Evolutionary conservation across 2,329 filamentous ascomycete genomes (phyloP).

Genomic region (Ceratocystis variospora): DNA sequence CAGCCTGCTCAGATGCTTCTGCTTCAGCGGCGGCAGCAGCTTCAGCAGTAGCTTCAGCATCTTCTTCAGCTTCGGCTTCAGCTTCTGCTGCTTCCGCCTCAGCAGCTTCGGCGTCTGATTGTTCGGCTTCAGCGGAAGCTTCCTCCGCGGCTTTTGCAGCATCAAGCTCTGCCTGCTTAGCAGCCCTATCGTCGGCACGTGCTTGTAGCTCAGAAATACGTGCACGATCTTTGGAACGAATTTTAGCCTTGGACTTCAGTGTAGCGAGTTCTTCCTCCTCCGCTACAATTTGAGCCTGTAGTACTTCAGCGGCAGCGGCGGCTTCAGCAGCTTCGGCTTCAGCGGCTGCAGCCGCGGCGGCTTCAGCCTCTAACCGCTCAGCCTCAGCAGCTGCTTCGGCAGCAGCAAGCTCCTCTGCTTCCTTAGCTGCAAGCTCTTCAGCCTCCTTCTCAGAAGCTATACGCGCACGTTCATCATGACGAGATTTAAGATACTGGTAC

Average conservation of each 20-base stretch:
- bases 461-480: slow-evolving; percentile 15
- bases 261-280: slow-evolving; percentile 13
- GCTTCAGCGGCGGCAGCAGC: slow-evolving; percentile 21
- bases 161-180: slow-evolving; percentile 20
- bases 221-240: slow-evolving; percentile 1
- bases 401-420: slow-evolving; percentile 26
- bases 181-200: slow-evolving; percentile 18
- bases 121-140: slow-evolving; percentile 21
- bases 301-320: background rate
- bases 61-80: slow-evolving; percentile 18
- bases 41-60: background rate
- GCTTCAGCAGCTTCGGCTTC: slow-evolving; percentile 2
- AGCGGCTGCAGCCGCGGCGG: background rate
- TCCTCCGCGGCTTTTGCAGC: slow-evolving; percentile 19
- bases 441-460: slow-evolving; percentile 16
- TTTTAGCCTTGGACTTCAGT: slow-evolving; percentile 11
- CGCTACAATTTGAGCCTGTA: background rate
- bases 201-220: slow-evolving; percentile 14
- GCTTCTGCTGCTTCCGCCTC: slow-evolving; percentile 17
- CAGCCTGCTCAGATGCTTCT: slow-evolving; percentile 23
- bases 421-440: slow-evolving; percentile 25
- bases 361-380: slow-evolving; percentile 11
- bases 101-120: slow-evolving; percentile 21
- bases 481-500: slow-evolving; percentile 13
- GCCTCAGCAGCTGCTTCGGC: slow-evolving; percentile 20